phyloP scores from a whole-genome alignment of 139 green algal genomes.

The Auxenochlorella protothecoides region DNA sequence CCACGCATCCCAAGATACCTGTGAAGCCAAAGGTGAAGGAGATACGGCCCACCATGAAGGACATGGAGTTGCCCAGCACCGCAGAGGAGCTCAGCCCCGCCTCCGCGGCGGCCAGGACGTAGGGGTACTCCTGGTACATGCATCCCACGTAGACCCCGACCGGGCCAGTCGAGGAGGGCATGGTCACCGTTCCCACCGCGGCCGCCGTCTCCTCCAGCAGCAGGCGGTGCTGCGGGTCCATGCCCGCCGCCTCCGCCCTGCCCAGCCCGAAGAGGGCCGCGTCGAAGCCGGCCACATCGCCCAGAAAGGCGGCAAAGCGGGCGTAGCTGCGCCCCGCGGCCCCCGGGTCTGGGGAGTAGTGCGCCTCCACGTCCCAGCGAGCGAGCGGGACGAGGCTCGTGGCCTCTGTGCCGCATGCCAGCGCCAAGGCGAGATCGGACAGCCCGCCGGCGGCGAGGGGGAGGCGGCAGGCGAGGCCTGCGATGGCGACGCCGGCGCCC shows the following conservation, averaged over 20 bases:
- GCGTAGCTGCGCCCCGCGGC: slow-evolving; percentile 9
- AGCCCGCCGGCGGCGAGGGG: too few species aligned
- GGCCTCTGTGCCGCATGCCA: too few species aligned
- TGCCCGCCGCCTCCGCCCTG: slow-evolving; percentile 30
- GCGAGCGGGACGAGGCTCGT: slow-evolving; percentile 2
- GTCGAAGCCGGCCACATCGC: slow-evolving; percentile 50
- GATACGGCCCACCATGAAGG: slow-evolving; percentile 36
- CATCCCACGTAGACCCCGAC: slow-evolving; percentile 36
- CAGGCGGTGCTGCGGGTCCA: slow-evolving; percentile 70
- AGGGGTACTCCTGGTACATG: slow-evolving; percentile 42
- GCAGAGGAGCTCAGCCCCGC: slow-evolving; percentile 9
- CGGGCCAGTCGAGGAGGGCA: background rate
- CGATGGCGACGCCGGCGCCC: too few species aligned
- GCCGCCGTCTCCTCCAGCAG: slow-evolving; percentile 27
- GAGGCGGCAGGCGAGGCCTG: too few species aligned
- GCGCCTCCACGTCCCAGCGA: slow-evolving; percentile 25
- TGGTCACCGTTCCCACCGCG: background rate
- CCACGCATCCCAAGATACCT: slow-evolving; percentile 6
- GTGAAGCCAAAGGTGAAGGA: slow-evolving; percentile 46
- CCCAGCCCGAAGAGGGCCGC: slow-evolving; percentile 42
- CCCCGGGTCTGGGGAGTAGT: slow-evolving; percentile 4
- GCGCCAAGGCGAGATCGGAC: too few species aligned
- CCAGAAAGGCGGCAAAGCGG: slow-evolving; percentile 51
- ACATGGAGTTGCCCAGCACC: slow-evolving; percentile 24
- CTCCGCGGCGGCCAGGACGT: background rate